A percentile compares a stretch with the other conserved stretches of the same genome.
Conservation (phyloP, 768 basidiomycete genomes). For the Tylopilus intermedius region DNA sequence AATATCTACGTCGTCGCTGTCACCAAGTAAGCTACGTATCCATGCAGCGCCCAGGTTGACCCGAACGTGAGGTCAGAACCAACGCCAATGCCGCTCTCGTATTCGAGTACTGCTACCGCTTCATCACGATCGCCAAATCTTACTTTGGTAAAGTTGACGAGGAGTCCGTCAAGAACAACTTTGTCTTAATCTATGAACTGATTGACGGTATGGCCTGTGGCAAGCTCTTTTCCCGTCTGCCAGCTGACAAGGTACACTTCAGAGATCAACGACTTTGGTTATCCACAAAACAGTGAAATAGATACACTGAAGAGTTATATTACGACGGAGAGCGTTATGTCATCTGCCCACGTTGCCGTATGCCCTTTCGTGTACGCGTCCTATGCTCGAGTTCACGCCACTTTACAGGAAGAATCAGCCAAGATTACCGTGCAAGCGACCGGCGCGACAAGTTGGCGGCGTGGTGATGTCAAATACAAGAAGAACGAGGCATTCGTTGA, state of each 20-base stretch:
- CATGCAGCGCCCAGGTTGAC: background rate
- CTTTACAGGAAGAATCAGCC: constrained; percentile 82
- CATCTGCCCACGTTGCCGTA: constrained; percentile 78
- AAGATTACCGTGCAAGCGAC: constrained; percentile 98
- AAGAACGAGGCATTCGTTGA: constrained; percentile 99
- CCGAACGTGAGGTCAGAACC: constrained; percentile 46
- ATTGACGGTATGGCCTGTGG: constrained; percentile 67
- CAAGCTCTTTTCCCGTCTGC: constrained; percentile 9
- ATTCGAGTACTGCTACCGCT: constrained; percentile 96
- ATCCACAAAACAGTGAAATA: constrained; percentile 97
- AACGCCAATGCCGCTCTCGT: constrained; percentile 97
- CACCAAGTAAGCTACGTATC: constrained; percentile 67
- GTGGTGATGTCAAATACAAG: constrained; percentile 95
- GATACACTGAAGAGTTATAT: constrained; percentile 98
- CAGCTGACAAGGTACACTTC: constrained; percentile 9
- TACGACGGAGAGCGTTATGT: constrained; percentile 93
- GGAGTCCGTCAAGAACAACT: constrained; percentile 98
- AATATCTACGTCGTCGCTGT: constrained; percentile 95
- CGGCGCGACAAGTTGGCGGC: constrained; percentile 91
- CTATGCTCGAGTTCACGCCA: background rate
- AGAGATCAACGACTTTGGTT: constrained; percentile 99
- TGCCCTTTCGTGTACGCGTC: constrained; percentile 18
- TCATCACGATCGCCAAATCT: constrained; percentile 88
- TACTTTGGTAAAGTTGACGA: constrained; percentile 99
- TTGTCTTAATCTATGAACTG: constrained; percentile 95